Evolutionary conservation across 768 basidiomycete genomes (phyloP), one percentile per base, ranked within the genome.

Genomic region (Cantharellus anzutake): DNA sequence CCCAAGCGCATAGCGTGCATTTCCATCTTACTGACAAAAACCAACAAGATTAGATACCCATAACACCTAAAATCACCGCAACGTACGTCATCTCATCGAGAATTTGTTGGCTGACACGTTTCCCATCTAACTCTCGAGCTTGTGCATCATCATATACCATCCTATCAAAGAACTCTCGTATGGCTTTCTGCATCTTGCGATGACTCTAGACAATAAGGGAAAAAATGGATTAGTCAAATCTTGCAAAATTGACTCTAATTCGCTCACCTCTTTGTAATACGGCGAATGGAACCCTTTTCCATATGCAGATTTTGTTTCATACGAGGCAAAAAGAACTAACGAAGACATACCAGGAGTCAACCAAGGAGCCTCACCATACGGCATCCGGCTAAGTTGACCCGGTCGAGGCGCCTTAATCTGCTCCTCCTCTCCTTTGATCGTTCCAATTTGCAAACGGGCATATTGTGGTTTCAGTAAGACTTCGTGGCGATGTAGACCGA

Each of bases 1-100:
- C 92, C 92, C 58, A 92, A 76, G 3, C 91, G 80, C 90, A 96
- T 93, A 4, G 86, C 83, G 57, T 88, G 81, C 50, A 93, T 74
- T 20, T 61, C 53, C 34, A 57, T 56, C 40, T 56, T 56, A 34
- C 56, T 57, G 56, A 41, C 34, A 55, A 41, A 5, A 57, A 35
- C 11, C 5, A 14, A 7, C 14, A 11, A 29, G 35, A 59, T 60
- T 60, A 7, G 42, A 35, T 5, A 29, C 58, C 11, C 14, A 3
- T 41, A 2, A n/a, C 5, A n/a, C 39, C 38, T 4, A 3, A 55
- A 38, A 35, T 4, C 11, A 37, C 4, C 20, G 51, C 2, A 3
- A 67, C 70, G 62, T 59, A 71, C 83, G 86, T 81, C 86, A 94
- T 86, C 62, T 80, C 80, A 65, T 91, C 80, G 56, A 92, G 73